Evolutionary conservation across 345 rosid genomes (phyloP), one percentile per base, ranked within the genome.

Genomic region (Salix brachista): DNA sequence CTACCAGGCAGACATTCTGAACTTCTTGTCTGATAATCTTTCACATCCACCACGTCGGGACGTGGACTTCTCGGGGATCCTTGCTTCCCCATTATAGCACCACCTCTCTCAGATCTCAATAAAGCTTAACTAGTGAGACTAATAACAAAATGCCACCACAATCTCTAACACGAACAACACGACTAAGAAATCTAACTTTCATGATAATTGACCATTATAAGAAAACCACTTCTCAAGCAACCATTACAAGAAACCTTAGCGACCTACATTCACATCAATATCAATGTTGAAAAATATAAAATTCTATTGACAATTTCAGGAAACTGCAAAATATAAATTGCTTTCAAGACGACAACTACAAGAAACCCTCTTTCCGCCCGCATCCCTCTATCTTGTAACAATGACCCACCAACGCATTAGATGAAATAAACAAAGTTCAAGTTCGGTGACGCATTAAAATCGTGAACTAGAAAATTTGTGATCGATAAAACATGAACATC

Each of bases 31-130:
- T 77, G 80, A 81, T 77, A 74, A 44, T 77, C 86, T 77, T 85
- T 86, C 70, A 67, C 26, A 17, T 34, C 8, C 70, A 37, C 70
- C 17, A 62, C 30, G 34, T 72, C 75, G 0, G 86, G 88, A 74
- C 79, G 82, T 25, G 84, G 88, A 81, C 86, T 83, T 74, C 85
- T 79, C 2, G 84, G 84, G 39, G 83, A 80, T 69, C 90, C 86
- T 85, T 87, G 91, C 80, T 84, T 89, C 75, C 92, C 94, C 92
- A 82, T 85, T 65, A 62, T 81, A 75, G 76, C 48, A 28, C 68
- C 28, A 46, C 56, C 46, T 69, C 64, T 76, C 83, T 78, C 77
- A 52, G 19, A 52, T 52, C 58, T 52, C 19, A 74, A 70, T 36
- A 44, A 77, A 67, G 77, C 72, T 66, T 68, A 72, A 64, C 37